phyloP scores from a whole-genome alignment of 495 filamentous ascomycete species.

The Penicillium egyptiacum region DNA sequence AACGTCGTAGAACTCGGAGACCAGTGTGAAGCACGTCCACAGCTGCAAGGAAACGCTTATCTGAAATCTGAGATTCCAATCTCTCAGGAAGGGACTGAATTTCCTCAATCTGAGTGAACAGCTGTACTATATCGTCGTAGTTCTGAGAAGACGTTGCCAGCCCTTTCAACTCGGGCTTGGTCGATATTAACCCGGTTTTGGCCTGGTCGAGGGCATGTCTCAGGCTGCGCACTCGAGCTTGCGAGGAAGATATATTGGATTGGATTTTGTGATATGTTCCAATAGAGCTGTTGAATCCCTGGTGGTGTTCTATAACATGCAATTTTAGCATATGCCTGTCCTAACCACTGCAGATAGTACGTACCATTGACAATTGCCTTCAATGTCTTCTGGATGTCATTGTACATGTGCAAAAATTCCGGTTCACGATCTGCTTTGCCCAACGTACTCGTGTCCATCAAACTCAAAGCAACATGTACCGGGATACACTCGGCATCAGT shows the following conservation, averaged over 20 bases:
- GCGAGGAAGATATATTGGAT: constrained; percentile 83
- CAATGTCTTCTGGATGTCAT: constrained; percentile 82
- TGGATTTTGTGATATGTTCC: constrained; percentile 99
- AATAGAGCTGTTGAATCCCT: constrained; percentile 98
- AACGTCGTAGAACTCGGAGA: constrained; percentile 73
- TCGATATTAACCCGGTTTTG: constrained; percentile 76
- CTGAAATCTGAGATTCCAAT: constrained; percentile 88
- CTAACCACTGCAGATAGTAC: background rate
- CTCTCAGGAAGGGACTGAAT: constrained; percentile 89
- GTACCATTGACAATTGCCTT: constrained; percentile 88
- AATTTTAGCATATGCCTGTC: constrained; percentile 8
- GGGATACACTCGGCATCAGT: constrained; percentile 82
- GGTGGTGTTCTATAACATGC: constrained; percentile 73
- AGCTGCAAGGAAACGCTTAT: constrained; percentile 91
- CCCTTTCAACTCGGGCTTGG: constrained; percentile 88
- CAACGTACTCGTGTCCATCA: constrained; percentile 91
- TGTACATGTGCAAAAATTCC: constrained; percentile 76
- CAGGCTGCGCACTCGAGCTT: constrained; percentile 76
- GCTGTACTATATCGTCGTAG: constrained; percentile 87
- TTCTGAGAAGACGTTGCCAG: constrained; percentile 80
- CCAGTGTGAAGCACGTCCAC: constrained; percentile 90
- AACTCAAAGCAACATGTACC: constrained; percentile 85
- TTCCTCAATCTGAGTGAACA: constrained; percentile 81
- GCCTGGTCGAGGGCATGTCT: constrained; percentile 81
- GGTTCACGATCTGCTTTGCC: constrained; percentile 84